Base-by-base conservation (phyloP, 2,329 filamentous ascomycete genomes). In the Neopestalotiopsis sp. region DNA sequence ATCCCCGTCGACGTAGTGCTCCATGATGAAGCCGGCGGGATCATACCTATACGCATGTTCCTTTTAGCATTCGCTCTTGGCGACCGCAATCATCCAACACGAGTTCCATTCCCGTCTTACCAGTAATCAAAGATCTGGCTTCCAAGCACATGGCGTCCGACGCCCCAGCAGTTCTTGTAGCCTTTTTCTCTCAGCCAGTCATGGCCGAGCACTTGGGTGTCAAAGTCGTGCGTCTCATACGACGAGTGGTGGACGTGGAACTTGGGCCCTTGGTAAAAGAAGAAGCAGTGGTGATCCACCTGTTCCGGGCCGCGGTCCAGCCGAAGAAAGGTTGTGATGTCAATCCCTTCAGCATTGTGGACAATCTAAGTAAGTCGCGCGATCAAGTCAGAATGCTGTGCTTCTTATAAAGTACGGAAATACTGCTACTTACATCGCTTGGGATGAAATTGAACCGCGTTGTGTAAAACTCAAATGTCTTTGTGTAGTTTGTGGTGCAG, bases 101-200 rank as follows among this genome's bases (percentile, higher is more conserved):
- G n/a, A n/a, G n/a, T n/a, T n/a, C n/a, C n/a, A n/a, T n/a, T n/a
- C n/a, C n/a, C n/a, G n/a, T n/a, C 66, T 59, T 81, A 89, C 90
- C 90, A 92, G 77, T 92, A 92, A 75, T 93, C 90, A 73, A 93
- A 94, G 65, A 93, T 88, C 79, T 93, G 91, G 71, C 86, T 89
- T 4, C 91, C 91, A 73, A 93, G 83, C 28, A 92, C 86, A 81
- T 93, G 91, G 66, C 91, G 80, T 0, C 91, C 91, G 0, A 94
- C 87, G 1, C 91, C 91, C 91, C 91, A 94, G 71, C 90, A 90
- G 73, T 85, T 87, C 74, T 84, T 85, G 76, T 91, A 91, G 1
- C 87, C 88, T 77, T 89, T 88, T 71, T 87, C 81, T 1, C 83
- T 83, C 70, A 94, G 80, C 89, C 90, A 93, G 74, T 91, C 86